Conservation (phyloP, 1,139 yeast genomes). For the Suhomyces panamericanus region DNA sequence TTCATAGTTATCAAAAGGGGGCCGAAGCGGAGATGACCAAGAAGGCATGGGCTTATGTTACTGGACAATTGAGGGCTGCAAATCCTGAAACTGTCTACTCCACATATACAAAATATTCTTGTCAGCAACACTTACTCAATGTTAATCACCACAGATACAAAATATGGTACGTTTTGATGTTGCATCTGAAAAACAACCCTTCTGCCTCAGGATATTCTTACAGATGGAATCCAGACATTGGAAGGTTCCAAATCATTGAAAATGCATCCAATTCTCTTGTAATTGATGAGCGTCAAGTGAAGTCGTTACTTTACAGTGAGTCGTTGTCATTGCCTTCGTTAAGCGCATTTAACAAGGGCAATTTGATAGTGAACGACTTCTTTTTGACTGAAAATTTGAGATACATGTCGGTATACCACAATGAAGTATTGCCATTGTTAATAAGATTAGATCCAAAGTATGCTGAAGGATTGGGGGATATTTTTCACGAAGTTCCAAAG, state of each 20-base stretch:
- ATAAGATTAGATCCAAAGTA: slow-evolving; percentile 32
- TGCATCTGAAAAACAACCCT: slow-evolving; percentile 27
- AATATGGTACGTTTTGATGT: slow-evolving; percentile 38
- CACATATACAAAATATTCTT: slow-evolving; percentile 44
- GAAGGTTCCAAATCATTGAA: slow-evolving; percentile 37
- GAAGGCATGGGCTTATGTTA: slow-evolving; percentile 42
- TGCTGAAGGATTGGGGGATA: slow-evolving; percentile 32
- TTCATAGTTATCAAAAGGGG: slow-evolving; percentile 37
- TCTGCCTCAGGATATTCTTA: slow-evolving; percentile 29
- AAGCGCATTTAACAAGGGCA: slow-evolving; percentile 35
- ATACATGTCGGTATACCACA: slow-evolving; percentile 43
- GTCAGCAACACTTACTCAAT: slow-evolving; percentile 40
- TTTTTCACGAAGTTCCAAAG: slow-evolving; percentile 34
- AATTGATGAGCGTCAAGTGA: slow-evolving; percentile 35
- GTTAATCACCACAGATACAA: slow-evolving; percentile 42
- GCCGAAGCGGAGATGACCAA: slow-evolving; percentile 37
- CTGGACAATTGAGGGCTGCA: slow-evolving; percentile 38
- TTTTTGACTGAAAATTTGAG: slow-evolving; percentile 38
- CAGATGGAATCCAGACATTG: slow-evolving; percentile 41
- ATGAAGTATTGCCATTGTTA: slow-evolving; percentile 38
- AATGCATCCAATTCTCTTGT: slow-evolving; percentile 26
- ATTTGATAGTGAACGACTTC: slow-evolving; percentile 39
- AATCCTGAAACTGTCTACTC: slow-evolving; percentile 46
- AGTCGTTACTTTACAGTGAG: slow-evolving; percentile 36
- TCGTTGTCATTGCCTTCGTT: slow-evolving; percentile 35